Evolutionary conservation across 1,284 basidiomycete genomes (phyloP).

Genomic region (Ceratobasidium sp.): DNA sequence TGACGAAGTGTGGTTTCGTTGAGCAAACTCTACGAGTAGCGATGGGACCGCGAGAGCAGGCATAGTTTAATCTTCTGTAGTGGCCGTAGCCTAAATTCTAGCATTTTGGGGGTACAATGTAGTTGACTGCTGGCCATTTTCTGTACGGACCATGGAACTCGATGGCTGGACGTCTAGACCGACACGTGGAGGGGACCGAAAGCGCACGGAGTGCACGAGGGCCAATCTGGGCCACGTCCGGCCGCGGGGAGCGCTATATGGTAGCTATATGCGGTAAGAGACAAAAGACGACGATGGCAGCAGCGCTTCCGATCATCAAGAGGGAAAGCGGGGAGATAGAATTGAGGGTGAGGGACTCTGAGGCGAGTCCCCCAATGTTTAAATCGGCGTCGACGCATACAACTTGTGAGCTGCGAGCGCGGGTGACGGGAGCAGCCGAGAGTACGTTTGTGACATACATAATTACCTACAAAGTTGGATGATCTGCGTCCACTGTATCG

Average conservation of each 20-base stretch:
- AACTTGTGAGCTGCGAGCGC: constrained; percentile 30
- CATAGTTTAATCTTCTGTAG: constrained; percentile 27
- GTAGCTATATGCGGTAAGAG: constrained; percentile 31
- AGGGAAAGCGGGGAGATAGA: constrained; percentile 7
- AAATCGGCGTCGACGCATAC: constrained; percentile 30
- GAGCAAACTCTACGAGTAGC: constrained; percentile 1
- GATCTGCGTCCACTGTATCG: too few relatives aligned
- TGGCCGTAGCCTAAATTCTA: constrained; percentile 12
- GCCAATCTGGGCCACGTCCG: constrained; percentile 4
- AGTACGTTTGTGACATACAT: too few relatives aligned
- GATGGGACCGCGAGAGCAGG: constrained; percentile 17
- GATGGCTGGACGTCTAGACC: constrained; percentile 22
- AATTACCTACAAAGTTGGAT: too few relatives aligned
- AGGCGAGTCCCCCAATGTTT: constrained; percentile 31
- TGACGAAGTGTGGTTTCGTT: not conserved
- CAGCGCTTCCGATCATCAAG: constrained; percentile 39
- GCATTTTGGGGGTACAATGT: constrained; percentile 18
- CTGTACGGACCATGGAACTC: constrained; percentile 1
- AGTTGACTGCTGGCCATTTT: not conserved
- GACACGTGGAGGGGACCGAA: constrained; percentile 35
- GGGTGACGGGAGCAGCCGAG: not conserved
- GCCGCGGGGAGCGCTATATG: constrained; percentile 17
- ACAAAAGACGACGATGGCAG: constrained; percentile 11
- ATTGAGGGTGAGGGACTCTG: constrained; percentile 29
- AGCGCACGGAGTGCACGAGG: constrained; percentile 34